phyloP scores from a whole-genome alignment of 1,284 basidiomycete species.

The Rhodotorula sp. region DNA sequence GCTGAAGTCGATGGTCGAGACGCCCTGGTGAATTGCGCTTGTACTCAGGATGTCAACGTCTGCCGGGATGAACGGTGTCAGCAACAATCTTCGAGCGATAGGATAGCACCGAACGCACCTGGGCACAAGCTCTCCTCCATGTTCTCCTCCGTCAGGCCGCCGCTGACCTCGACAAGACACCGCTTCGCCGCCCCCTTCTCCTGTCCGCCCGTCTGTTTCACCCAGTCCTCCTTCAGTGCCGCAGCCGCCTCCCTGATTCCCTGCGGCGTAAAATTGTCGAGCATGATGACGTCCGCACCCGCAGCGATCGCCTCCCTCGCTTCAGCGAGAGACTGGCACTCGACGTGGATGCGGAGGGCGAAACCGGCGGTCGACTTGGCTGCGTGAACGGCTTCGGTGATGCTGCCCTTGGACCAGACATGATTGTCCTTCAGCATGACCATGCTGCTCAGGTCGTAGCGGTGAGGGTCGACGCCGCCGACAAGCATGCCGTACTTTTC shows the following conservation, averaged over 20 bases:
- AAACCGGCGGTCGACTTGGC: constrained; percentile 90
- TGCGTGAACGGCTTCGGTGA: constrained; percentile 78
- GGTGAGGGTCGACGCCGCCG: constrained; percentile 91
- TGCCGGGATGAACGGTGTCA: constrained; percentile 47
- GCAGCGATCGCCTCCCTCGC: constrained; percentile 94
- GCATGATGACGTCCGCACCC: constrained; percentile 96
- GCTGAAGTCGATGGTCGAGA: constrained; percentile 85
- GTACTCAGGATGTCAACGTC: constrained; percentile 93
- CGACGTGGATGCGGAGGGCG: constrained; percentile 88
- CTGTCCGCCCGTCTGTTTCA: constrained; percentile 20
- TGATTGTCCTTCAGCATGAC: constrained; percentile 99
- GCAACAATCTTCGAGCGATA: neutral
- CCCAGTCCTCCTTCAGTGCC: constrained; percentile 71
- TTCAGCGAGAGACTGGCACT: constrained; percentile 83
- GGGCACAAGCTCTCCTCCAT: constrained; percentile 70
- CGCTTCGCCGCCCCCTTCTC: constrained; percentile 50
- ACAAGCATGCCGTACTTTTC: constrained; percentile 99
- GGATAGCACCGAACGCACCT: constrained; percentile 54
- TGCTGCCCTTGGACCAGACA: constrained; percentile 95
- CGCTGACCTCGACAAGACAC: constrained; percentile 86
- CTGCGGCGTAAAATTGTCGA: constrained; percentile 87
- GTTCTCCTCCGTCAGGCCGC: constrained; percentile 84
- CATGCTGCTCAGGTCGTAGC: constrained; percentile 97
- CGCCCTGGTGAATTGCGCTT: constrained; percentile 79
- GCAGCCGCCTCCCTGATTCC: constrained; percentile 67